Conservation (phyloP, 1,284 basidiomycete species). For the Anthracocystis walkeri region DNA sequence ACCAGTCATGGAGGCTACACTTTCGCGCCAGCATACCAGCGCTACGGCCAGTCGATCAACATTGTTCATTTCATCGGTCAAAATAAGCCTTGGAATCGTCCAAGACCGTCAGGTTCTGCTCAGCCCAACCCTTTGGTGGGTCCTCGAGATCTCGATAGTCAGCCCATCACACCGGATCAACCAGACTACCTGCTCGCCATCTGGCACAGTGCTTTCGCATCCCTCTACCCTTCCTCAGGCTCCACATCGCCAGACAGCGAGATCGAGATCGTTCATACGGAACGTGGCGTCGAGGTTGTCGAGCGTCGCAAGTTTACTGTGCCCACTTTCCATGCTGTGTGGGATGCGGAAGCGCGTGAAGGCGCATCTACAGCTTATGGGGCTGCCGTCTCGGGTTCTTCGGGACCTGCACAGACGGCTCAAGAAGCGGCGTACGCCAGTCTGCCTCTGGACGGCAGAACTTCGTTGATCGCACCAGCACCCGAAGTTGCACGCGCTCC, state of each 20-base stretch:
- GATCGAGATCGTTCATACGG: constrained; percentile 56
- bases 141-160: constrained; percentile 67
- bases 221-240: constrained; percentile 77
- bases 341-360: constrained; percentile 73
- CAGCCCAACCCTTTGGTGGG: constrained; percentile 64
- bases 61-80: constrained; percentile 94
- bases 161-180: constrained; percentile 57
- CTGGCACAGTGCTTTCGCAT: constrained; percentile 92
- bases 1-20: constrained; percentile 98
- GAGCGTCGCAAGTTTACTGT: constrained; percentile 75
- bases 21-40: constrained; percentile 93
- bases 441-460: constrained; percentile 84
- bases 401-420: constrained; percentile 7
- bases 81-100: constrained; percentile 86
- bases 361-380: background rate
- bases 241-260: constrained; percentile 57
- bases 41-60: constrained; percentile 87
- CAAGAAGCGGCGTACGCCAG: constrained; percentile 79
- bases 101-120: constrained; percentile 53
- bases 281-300: constrained; percentile 67
- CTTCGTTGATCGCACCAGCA: constrained; percentile 82
- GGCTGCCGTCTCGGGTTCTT: background rate
- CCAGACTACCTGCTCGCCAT: constrained; percentile 83
- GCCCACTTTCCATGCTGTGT: constrained; percentile 78
- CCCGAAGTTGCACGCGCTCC: constrained; percentile 59